Evolutionary conservation across 1,139 yeast genomes (phyloP), one percentile per base, ranked within the genome.

Genomic region (Kodamaea derodonti): DNA sequence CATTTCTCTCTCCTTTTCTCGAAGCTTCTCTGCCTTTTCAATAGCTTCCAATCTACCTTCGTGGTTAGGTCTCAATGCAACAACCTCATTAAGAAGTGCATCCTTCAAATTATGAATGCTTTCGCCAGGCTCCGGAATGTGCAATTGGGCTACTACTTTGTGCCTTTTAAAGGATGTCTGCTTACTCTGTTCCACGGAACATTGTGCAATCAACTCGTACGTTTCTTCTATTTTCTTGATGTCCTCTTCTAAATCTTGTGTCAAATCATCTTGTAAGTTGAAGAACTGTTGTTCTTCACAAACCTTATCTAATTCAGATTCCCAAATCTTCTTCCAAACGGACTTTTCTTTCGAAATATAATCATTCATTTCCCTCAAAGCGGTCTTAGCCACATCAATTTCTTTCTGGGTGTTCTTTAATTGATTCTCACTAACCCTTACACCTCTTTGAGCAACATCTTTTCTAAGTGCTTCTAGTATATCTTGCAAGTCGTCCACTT

Each of bases 261-360:
- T 77, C 41, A 92, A 72, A 44, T 86, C 95, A 49, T 86, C 96
- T 56, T 92, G 97, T 22, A 88, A 70, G 42, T 85, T 84, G 60
- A 90, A 78, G 54, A 87, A 87, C 47, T 90, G 95, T 56, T 92
- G 97, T 51, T 90, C 97, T 48, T 87, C 95, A 42, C 95, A 84
- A 15, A 92, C 94, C 30, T 82, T 81, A 45, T 87, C 95, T 40
- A 92, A 71, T 51, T 90, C 97, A 4, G 82, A 68, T 55, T 90
- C 96, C 97, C 98, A 92, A 18, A 87, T 81, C 47, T 78, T 79
- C 54, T 87, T 85, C 96, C 97, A 88, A 26, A 79, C 79, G 4
- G 88, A 81, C 46, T 84, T 84, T 51, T 88, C 97, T 10, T 67
- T 68, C 1, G 60, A 50, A 29, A 94, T 81, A 49, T 77, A 88